A percentile compares a stretch with the other conserved stretches of the same genome.
Conservation (phyloP, 495 filamentous ascomycete genomes). For the Corynascus novoguineensis region DNA sequence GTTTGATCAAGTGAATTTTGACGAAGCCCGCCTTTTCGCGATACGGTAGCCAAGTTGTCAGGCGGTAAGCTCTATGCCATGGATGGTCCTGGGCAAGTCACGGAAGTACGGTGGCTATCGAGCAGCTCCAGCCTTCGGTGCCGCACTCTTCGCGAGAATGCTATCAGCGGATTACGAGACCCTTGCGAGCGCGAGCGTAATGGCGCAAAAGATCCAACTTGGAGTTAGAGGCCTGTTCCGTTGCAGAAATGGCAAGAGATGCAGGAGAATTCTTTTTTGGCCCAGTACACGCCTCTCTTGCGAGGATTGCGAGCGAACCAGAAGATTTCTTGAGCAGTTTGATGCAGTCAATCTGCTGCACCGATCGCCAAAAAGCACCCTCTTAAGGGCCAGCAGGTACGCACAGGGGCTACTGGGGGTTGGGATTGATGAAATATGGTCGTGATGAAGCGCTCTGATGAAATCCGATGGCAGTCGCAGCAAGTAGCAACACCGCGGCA, state of each 20-base stretch:
- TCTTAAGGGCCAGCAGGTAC: background rate
- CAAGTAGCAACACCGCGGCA: background rate
- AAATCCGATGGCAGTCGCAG: constrained; percentile 3
- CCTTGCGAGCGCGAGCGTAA: constrained; percentile 10
- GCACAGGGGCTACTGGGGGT: constrained; percentile 4
- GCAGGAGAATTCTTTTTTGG: background rate
- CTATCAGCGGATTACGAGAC: constrained; percentile 25
- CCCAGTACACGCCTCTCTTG: background rate
- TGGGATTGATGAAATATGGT: constrained; percentile 2
- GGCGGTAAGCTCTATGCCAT: constrained; percentile 23
- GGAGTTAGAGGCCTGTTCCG: constrained; percentile 12
- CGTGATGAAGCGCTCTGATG: background rate
- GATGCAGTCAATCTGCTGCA: background rate
- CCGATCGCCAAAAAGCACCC: background rate
- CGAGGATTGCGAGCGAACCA: background rate
- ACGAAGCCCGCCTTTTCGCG: constrained; percentile 8
- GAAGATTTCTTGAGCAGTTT: background rate
- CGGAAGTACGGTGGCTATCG: constrained; percentile 18
- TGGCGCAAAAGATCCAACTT: background rate
- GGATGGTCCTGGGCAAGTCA: constrained; percentile 24
- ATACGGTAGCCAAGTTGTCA: constrained; percentile 20
- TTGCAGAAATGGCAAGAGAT: background rate
- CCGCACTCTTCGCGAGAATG: constrained; percentile 10
- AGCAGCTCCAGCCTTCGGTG: constrained; percentile 9
- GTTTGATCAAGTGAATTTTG: constrained; percentile 4